Conservation (phyloP, 495 filamentous ascomycete species). For the Hypoxylon rickii region DNA sequence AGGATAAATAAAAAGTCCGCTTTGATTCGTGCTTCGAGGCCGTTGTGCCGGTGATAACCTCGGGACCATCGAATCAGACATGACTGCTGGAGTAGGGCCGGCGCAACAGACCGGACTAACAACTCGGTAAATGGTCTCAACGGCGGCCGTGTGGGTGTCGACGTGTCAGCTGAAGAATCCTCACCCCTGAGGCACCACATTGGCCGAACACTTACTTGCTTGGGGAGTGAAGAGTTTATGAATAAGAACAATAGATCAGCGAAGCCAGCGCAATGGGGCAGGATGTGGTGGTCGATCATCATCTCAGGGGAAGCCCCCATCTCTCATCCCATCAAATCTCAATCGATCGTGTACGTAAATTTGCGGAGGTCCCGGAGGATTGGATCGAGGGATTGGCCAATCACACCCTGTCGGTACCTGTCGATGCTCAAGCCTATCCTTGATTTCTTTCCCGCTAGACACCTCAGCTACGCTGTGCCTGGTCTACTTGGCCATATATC, state of each 20-base stretch:
- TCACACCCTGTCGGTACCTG: conserved; percentile 20
- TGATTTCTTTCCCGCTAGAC: not conserved
- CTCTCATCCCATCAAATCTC: conserved; percentile 3
- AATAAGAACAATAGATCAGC: conserved; percentile 13
- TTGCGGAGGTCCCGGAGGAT: conserved; percentile 28
- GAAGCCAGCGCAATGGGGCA: conserved; percentile 3
- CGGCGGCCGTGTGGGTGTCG: not conserved
- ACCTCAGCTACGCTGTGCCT: not conserved
- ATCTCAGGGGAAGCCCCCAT: conserved; percentile 18
- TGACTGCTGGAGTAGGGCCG: too few relatives aligned
- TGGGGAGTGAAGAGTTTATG: not conserved
- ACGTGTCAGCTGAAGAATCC: not conserved
- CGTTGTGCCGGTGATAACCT: not conserved
- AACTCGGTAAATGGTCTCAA: too few relatives aligned
- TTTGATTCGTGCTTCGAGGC: not conserved
- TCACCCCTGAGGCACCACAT: too few relatives aligned
- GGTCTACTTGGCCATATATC: too few relatives aligned
- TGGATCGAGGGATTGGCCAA: conserved; percentile 21
- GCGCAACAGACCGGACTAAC: too few relatives aligned
- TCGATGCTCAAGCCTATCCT: conserved; percentile 1
- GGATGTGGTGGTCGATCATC: conserved; percentile 18
- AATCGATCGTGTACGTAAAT: conserved; percentile 26
- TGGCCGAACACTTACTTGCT: too few relatives aligned
- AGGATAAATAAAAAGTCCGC: not conserved
- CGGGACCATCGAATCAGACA: too few relatives aligned